Conservation (phyloP, 2,329 filamentous ascomycete genomes). For the Epichloe amarillans region DNA sequence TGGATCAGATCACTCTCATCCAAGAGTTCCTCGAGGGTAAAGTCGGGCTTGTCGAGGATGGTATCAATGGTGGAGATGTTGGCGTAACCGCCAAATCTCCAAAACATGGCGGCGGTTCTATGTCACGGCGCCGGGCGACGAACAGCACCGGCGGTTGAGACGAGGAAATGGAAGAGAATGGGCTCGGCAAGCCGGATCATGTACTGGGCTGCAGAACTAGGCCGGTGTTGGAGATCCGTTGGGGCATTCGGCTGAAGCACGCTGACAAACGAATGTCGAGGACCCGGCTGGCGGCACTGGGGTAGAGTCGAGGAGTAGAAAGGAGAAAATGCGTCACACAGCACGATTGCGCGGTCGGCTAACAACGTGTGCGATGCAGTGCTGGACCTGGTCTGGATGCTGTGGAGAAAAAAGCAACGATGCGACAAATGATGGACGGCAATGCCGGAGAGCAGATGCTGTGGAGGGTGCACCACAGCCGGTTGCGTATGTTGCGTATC, state of each 20-base stretch:
- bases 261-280: slow-evolving; percentile 1
- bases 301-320: neutral
- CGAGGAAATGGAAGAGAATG: slow-evolving; percentile 6
- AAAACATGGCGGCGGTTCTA: slow-evolving; percentile 71
- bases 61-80: slow-evolving; percentile 94
- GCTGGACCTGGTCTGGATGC: neutral
- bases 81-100: slow-evolving; percentile 98
- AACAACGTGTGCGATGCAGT: neutral
- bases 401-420: neutral
- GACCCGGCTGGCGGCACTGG: neutral
- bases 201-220: slow-evolving; percentile 7
- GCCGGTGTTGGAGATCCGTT: neutral
- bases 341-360: slow-evolving; percentile 2
- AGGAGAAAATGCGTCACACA: slow-evolving; percentile 4
- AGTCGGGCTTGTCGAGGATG: slow-evolving; percentile 91
- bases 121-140: slow-evolving; percentile 20
- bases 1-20: slow-evolving; percentile 94
- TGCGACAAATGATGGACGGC: neutral
- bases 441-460: neutral
- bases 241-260: slow-evolving; percentile 5
- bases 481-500: neutral
- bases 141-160: slow-evolving; percentile 17
- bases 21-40: slow-evolving; percentile 87
- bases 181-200: slow-evolving; percentile 8
- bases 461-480: neutral